Conservation (phyloP, 2,329 filamentous ascomycete genomes). For the Fusarium sp. region DNA sequence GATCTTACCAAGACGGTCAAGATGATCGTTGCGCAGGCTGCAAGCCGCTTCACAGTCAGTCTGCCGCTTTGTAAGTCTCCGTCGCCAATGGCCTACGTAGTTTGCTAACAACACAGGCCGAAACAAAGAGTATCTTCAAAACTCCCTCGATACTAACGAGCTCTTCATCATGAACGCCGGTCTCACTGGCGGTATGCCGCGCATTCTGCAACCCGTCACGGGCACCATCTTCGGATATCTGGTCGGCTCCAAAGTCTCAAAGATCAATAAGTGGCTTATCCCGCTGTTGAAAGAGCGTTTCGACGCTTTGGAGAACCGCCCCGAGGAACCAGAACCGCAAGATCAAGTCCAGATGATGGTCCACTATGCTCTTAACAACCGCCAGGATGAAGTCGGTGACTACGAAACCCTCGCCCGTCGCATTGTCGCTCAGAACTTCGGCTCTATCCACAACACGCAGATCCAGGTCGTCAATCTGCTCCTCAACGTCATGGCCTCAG, state of each 20-base stretch:
- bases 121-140: slow-evolving; percentile 52
- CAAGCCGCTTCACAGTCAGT: slow-evolving; percentile 52
- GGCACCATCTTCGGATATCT: slow-evolving; percentile 47
- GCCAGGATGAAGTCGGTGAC: slow-evolving; percentile 53
- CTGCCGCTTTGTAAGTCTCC: slow-evolving; percentile 48
- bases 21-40: slow-evolving; percentile 50
- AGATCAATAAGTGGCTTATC: slow-evolving; percentile 46
- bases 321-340: slow-evolving; percentile 45
- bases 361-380: slow-evolving; percentile 54
- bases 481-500: slow-evolving; percentile 53
- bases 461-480: slow-evolving; percentile 57
- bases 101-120: slow-evolving; percentile 42
- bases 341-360: slow-evolving; percentile 60
- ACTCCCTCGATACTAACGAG: slow-evolving; percentile 49
- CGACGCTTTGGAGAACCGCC: slow-evolving; percentile 12
- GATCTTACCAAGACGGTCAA: slow-evolving; percentile 46
- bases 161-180: slow-evolving; percentile 52
- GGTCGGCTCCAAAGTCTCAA: slow-evolving; percentile 40
- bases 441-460: slow-evolving; percentile 56
- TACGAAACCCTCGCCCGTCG: slow-evolving; percentile 50
- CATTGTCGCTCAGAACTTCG: slow-evolving; percentile 53
- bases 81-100: accelerated
- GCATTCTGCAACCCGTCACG: slow-evolving; percentile 50
- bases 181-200: slow-evolving; percentile 49
- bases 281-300: slow-evolving; percentile 42